phyloP scores from a whole-genome alignment of 1,284 basidiomycete genomes.

The Leccinum laetum region DNA sequence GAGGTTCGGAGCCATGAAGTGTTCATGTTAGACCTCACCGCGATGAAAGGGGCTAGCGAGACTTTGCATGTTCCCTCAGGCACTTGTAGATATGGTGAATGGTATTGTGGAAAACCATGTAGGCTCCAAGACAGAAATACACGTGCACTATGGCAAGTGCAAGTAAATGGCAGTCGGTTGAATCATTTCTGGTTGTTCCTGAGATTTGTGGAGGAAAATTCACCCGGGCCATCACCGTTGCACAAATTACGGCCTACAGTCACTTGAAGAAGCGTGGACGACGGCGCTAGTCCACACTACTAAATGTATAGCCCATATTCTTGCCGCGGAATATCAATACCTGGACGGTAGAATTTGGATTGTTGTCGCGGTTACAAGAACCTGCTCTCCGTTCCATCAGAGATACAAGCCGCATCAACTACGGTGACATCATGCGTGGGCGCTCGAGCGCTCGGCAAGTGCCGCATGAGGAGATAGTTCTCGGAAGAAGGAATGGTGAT shows the following conservation, averaged over 20 bases:
- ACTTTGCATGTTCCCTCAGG: background rate
- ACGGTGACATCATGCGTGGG: constrained; percentile 42
- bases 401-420: constrained; percentile 41
- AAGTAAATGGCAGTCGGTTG: background rate
- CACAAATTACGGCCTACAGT: background rate
- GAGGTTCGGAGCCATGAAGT: background rate
- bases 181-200: background rate
- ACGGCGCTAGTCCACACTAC: background rate
- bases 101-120: background rate
- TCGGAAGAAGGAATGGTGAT: background rate
- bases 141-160: background rate
- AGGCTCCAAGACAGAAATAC: background rate
- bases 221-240: background rate
- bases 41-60: background rate
- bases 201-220: background rate
- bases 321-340: no score
- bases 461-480: constrained; percentile 45
- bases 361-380: constrained; percentile 41
- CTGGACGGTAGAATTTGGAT: constrained; percentile 28
- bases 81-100: background rate
- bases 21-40: background rate
- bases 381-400: constrained; percentile 41
- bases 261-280: background rate
- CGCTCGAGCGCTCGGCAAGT: constrained; percentile 40
- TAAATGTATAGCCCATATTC: background rate